Evolutionary conservation across 495 filamentous ascomycete genomes (phyloP), one percentile per base, ranked within the genome.

Genomic region (Podospora didyma): DNA sequence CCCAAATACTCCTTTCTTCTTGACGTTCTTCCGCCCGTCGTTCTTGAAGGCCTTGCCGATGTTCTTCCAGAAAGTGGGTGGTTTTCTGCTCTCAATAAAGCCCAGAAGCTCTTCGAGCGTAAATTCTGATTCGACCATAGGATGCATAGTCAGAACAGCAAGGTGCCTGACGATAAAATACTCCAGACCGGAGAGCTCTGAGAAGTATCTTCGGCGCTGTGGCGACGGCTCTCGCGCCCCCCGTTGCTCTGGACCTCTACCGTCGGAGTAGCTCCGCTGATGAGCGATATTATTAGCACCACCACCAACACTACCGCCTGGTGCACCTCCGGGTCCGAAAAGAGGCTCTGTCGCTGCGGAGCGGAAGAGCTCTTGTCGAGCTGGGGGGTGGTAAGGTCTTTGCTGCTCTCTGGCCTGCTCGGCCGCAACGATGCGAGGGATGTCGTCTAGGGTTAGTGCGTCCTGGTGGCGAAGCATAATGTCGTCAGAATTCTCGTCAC

Each of bases 121-220:
- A 73, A 97, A 97, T 61, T 93, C 82, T 14, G 86, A 87, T 57
- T 96, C 90, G 20, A 97, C 76, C 71, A 97, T 79, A 0, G 94
- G 92, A 63, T 96, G 91, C 89, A 99, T 96, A 1, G 89, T 92
- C 44, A 97, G 73, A 2, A 99, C 94, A 7, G 94, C 95, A 56
- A 97, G 87, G 65, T 97, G 91, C 31, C 94, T 85, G 52, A 99
- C 88, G 65, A 96, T 97, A 71, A 99, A 97, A 65, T 96, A 96
- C 61, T 99, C 94, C 55, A 99, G 73, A 5, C 92, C 92, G 20
- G 95, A 94, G 0, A 99, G 79, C 66, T 99, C 95, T 0, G 94
- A 96, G 69, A 99, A 99, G 69, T 95, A 99, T 59, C 84, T 86
- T 67, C 93, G 92, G 9, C 79, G 78, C 37, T 84, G 74, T 17